phyloP scores from a whole-genome alignment of 2,329 filamentous ascomycete genomes.

The Thermoascus crustaceus region DNA sequence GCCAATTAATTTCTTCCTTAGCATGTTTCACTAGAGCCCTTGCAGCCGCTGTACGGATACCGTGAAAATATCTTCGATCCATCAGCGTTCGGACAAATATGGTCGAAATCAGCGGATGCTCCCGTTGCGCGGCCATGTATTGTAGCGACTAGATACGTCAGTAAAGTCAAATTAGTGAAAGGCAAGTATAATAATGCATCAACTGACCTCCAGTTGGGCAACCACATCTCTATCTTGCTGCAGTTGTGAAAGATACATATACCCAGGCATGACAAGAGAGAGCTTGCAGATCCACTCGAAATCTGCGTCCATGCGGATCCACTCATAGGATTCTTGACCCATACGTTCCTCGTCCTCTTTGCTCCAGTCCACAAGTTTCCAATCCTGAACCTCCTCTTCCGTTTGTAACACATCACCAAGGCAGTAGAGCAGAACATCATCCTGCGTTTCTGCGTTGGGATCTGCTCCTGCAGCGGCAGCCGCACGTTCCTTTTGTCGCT shows the following conservation, averaged over 20 bases:
- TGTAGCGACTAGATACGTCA: conserved; percentile 54
- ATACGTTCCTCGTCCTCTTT: conserved; percentile 81
- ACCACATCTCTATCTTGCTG: conserved; percentile 96
- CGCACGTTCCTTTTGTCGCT: conserved; percentile 69
- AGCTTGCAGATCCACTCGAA: conserved; percentile 96
- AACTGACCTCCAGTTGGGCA: conserved; percentile 58
- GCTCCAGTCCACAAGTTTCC: conserved; percentile 83
- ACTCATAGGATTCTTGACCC: conserved; percentile 95
- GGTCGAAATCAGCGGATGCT: conserved; percentile 76
- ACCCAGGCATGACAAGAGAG: conserved; percentile 73
- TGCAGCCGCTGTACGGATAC: conserved; percentile 79
- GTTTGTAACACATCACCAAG: conserved; percentile 82
- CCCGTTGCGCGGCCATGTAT: conserved; percentile 58
- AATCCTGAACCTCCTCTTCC: conserved; percentile 71
- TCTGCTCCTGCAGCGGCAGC: conserved; percentile 57
- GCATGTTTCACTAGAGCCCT: conserved; percentile 70
- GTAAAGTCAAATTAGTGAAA: conserved; percentile 6
- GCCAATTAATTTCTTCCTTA: conserved; percentile 60
- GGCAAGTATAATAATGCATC: neutral
- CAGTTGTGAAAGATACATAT: conserved; percentile 96
- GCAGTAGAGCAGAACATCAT: conserved; percentile 81
- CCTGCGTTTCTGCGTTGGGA: conserved; percentile 55
- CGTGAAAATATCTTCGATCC: conserved; percentile 87
- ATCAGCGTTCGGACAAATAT: conserved; percentile 84
- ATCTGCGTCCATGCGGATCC: conserved; percentile 96